phyloP scores from a whole-genome alignment of 495 filamentous ascomycete species.

The Aspergillus affinis region DNA sequence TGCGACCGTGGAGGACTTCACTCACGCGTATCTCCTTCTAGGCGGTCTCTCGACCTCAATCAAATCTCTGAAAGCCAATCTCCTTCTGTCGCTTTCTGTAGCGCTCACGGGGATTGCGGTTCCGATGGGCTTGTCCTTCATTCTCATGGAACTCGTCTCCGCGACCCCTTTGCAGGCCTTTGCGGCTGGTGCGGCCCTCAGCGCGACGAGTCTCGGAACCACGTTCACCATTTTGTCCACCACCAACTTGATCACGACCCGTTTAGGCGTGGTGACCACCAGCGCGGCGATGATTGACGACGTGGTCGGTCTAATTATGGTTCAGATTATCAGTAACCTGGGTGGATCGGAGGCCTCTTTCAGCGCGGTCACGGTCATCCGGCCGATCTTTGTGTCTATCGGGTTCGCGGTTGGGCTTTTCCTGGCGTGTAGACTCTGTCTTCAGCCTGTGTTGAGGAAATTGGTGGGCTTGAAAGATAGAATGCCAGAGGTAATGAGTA shows the following conservation, averaged over 20 bases:
- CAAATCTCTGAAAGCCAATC: conserved; percentile 55
- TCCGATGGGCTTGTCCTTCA: conserved; percentile 70
- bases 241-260: conserved; percentile 54
- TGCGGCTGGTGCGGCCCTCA: conserved; percentile 73
- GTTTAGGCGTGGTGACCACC: conserved; percentile 67
- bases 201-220: conserved; percentile 74
- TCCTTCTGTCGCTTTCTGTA: conserved; percentile 57
- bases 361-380: conserved; percentile 46
- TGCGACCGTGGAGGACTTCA: not conserved
- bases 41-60: conserved; percentile 69
- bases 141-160: conserved; percentile 42
- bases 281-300: conserved; percentile 83
- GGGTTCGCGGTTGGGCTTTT: conserved; percentile 52
- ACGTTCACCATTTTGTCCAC: conserved; percentile 72
- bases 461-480: conserved; percentile 4
- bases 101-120: conserved; percentile 62
- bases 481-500: conserved; percentile 17
- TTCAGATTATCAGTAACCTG: conserved; percentile 61
- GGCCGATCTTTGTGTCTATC: conserved; percentile 59
- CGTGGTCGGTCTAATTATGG: conserved; percentile 77
- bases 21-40: conserved; percentile 17
- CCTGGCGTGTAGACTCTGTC: conserved; percentile 43
- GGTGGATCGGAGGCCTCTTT: conserved; percentile 34
- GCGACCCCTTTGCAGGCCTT: conserved; percentile 62
- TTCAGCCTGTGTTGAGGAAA: conserved; percentile 36